Conservation (phyloP, 148 eudicot species). For the Rhododendron williamsianum region DNA sequence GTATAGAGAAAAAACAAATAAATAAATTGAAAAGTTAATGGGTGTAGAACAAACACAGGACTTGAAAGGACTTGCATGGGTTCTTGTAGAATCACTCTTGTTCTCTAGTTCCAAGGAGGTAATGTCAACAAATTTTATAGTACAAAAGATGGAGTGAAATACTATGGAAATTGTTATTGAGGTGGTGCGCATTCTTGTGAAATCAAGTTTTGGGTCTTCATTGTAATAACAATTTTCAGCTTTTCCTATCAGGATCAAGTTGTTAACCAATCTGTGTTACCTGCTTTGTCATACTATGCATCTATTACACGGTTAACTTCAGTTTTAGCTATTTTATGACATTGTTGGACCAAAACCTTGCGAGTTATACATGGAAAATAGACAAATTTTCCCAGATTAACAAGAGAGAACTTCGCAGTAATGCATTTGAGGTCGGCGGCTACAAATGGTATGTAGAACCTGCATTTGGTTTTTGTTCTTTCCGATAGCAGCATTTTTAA, state of each 20-base stretch:
- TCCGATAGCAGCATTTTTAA: not conserved
- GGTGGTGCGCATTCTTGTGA: not conserved
- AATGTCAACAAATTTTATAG: not conserved
- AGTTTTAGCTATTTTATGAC: not conserved
- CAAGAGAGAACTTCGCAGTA: slow-evolving; percentile 82
- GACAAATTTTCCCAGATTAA: slow-evolving; percentile 70
- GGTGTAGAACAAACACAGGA: too few species aligned
- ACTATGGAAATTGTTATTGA: not conserved
- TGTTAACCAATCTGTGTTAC: not conserved
- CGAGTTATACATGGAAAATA: slow-evolving; percentile 81
- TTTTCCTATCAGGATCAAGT: not conserved
- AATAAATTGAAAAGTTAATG: too few species aligned
- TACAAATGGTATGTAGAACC: slow-evolving; percentile 60
- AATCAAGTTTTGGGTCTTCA: not conserved
- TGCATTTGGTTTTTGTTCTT: not conserved
- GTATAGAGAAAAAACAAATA: too few species aligned
- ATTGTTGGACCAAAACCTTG: slow-evolving; percentile 67
- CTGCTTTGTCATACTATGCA: not conserved
- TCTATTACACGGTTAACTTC: not conserved
- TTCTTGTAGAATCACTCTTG: too few species aligned
- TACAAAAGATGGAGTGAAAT: not conserved
- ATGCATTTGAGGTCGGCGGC: slow-evolving; percentile 86
- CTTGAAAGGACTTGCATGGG: too few species aligned
- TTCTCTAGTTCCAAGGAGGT: not conserved
- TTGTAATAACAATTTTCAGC: not conserved